Evolutionary conservation across 2,329 filamentous ascomycete species (phyloP).

Genomic region (Penicillium janthinellum): DNA sequence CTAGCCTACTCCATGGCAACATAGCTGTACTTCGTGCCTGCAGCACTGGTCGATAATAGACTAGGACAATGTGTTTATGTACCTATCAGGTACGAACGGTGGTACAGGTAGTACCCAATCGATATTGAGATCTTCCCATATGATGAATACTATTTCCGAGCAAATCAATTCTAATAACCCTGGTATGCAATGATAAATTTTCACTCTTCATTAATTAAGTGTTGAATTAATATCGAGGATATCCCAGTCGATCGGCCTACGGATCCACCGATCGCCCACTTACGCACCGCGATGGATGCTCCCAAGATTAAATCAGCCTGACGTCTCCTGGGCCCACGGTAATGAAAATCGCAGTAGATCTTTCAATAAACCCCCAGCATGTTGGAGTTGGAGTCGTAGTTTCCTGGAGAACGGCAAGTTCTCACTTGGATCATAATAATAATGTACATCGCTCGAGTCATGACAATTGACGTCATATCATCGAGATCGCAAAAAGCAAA

Average conservation of each 20-base stretch:
- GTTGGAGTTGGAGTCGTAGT: background rate
- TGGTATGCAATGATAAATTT: too few species aligned
- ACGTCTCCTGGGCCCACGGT: slow-evolving; percentile 10
- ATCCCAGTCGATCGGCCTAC: background rate
- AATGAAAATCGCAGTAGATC: slow-evolving; percentile 23
- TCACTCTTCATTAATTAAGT: too few species aligned
- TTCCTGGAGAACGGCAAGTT: background rate
- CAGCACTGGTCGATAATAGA: background rate
- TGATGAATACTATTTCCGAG: too few species aligned
- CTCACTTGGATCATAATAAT: background rate
- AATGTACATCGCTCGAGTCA: background rate
- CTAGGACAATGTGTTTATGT: background rate
- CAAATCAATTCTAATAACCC: too few species aligned
- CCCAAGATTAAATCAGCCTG: slow-evolving; percentile 8
- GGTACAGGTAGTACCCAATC: too few species aligned
- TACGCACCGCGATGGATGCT: slow-evolving; percentile 3
- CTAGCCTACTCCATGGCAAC: background rate
- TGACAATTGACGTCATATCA: background rate
- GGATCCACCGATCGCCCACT: slow-evolving; percentile 24
- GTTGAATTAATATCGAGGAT: background rate
- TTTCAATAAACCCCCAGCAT: background rate
- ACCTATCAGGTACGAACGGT: too few species aligned
- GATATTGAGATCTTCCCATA: too few species aligned
- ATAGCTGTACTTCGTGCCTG: background rate
- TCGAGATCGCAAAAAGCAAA: background rate